A percentile compares a stretch with the other conserved stretches of the same genome.
phyloP scores from a whole-genome alignment of 2,329 filamentous ascomycete genomes.

The Drechslerella stenobrocha region DNA sequence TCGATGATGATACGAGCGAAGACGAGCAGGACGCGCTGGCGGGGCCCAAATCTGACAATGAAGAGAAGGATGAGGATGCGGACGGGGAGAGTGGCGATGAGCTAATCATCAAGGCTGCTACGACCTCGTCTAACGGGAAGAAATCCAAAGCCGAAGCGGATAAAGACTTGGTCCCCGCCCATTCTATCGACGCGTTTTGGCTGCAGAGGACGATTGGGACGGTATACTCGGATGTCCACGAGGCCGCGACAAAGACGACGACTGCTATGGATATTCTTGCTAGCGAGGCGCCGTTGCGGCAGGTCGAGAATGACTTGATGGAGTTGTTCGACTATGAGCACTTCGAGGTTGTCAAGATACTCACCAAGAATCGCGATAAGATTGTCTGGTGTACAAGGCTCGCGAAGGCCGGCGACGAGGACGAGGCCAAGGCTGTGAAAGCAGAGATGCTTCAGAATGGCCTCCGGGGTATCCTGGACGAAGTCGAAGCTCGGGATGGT shows the following conservation, averaged over 20 bases:
- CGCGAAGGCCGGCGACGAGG: conserved; percentile 74
- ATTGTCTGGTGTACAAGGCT: conserved; percentile 93
- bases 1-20: conserved; percentile 79
- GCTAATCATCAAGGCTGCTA: conserved; percentile 77
- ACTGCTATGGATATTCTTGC: conserved; percentile 81
- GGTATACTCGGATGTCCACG: conserved; percentile 87
- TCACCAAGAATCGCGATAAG: conserved; percentile 90
- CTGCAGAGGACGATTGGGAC: conserved; percentile 87
- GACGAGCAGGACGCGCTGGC: conserved; percentile 67
- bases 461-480: conserved; percentile 80
- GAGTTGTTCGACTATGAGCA: conserved; percentile 97
- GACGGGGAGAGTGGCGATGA: conserved; percentile 68
- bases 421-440: conserved; percentile 74
- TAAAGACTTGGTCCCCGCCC: conserved; percentile 70
- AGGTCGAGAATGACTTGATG: conserved; percentile 98
- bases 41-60: conserved; percentile 60
- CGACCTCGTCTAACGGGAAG: conserved; percentile 56
- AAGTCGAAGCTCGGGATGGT: conserved; percentile 74
- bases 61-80: conserved; percentile 57
- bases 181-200: conserved; percentile 97
- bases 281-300: conserved; percentile 80
- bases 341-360: conserved; percentile 84
- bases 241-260: conserved; percentile 88
- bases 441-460: conserved; percentile 90
- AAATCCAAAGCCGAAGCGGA: conserved; percentile 59